Percentiles rank a stretch among this genome's conserved stretches.
Conservation (phyloP, 768 basidiomycete genomes). For the Lactifluus piperatus region DNA sequence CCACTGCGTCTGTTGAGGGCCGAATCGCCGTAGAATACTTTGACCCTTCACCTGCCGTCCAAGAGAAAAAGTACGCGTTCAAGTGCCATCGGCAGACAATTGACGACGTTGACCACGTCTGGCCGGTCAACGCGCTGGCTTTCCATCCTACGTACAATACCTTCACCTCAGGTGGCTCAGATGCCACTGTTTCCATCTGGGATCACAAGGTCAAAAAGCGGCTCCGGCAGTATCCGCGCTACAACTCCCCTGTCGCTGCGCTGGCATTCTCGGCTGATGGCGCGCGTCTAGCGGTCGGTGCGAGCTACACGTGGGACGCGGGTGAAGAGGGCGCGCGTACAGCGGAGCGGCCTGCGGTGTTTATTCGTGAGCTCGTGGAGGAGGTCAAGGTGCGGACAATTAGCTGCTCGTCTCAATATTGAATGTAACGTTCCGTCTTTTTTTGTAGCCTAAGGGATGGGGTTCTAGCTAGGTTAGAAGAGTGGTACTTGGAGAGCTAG, state of each 20-base stretch:
- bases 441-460: constrained; percentile 10
- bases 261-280: too few species aligned
- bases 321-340: constrained; percentile 65
- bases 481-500: not conserved
- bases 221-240: constrained; percentile 82
- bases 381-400: constrained; percentile 59
- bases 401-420: not conserved
- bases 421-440: not conserved
- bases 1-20: constrained; percentile 89
- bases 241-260: constrained; percentile 62
- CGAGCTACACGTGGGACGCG: constrained; percentile 87
- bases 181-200: constrained; percentile 92
- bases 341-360: constrained; percentile 52
- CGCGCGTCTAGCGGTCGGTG: constrained; percentile 78
- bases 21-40: constrained; percentile 97
- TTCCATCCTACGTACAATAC: constrained; percentile 95
- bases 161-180: constrained; percentile 92
- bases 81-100: constrained; percentile 91
- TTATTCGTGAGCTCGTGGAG: constrained; percentile 57
- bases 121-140: constrained; percentile 91
- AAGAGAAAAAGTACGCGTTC: constrained; percentile 90
- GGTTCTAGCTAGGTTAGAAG: not conserved
- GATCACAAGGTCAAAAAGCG: constrained; percentile 96
- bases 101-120: constrained; percentile 89
- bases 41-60: constrained; percentile 65